phyloP scores from a whole-genome alignment of 805 yeast species.

The Ogataea methanolica region DNA sequence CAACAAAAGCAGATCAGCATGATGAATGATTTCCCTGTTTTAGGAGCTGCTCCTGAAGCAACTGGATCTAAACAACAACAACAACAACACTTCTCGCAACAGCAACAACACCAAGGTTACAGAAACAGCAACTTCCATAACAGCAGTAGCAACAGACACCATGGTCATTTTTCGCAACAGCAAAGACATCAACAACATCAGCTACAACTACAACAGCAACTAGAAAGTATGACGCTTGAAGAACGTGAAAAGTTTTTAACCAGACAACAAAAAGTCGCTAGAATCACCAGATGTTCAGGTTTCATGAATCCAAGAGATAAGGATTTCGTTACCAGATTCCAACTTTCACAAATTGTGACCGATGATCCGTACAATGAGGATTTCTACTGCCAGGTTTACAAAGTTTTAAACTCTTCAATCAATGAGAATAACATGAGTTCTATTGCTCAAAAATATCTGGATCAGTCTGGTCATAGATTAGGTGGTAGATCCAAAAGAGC shows the following conservation, averaged over 20 bases:
- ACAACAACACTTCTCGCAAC: constrained; percentile 6
- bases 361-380: constrained; percentile 98
- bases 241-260: constrained; percentile 62
- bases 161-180: constrained; percentile 7
- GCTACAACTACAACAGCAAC: constrained; percentile 26
- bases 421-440: constrained; percentile 60
- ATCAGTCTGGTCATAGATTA: constrained; percentile 84
- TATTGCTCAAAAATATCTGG: constrained; percentile 89
- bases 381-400: constrained; percentile 90
- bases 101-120: constrained; percentile 3
- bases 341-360: constrained; percentile 90
- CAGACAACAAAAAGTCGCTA: constrained; percentile 71
- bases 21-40: constrained; percentile 14
- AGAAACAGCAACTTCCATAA: constrained; percentile 1
- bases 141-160: constrained; percentile 6
- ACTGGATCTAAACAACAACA: constrained; percentile 5
- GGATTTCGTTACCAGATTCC: constrained; percentile 91
- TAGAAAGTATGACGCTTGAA: constrained; percentile 56
- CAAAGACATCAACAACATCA: constrained; percentile 24
- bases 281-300: constrained; percentile 80
- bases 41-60: constrained; percentile 5
- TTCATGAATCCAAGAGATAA: constrained; percentile 97
- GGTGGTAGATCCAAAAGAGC: constrained; percentile 84
- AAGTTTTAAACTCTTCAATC: constrained; percentile 60
- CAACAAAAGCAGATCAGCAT: constrained; percentile 18